These are phyloP conservation scores for Amauroascus niger DNA, from an alignment of 2,329 filamentous ascomycete genomes.

Conservation along the genomic window DNA sequence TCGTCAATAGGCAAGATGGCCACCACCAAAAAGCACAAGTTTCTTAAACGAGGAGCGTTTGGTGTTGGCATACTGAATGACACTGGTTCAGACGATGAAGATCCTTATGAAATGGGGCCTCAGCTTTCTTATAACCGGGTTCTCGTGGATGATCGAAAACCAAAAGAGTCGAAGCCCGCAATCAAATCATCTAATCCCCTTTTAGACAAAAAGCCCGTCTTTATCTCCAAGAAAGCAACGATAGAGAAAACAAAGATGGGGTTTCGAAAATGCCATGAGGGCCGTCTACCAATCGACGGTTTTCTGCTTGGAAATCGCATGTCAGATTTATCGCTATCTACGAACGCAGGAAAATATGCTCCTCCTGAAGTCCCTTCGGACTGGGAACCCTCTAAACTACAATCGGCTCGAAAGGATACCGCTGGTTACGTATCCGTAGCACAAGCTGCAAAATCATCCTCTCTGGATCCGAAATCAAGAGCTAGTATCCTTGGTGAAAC, in stretches of 20 bases:
- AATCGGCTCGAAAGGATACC: conserved; percentile 25
- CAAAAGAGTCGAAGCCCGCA: conserved; percentile 55
- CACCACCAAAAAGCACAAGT: conserved; percentile 44
- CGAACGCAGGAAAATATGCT: conserved; percentile 37
- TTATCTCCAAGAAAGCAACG: conserved; percentile 57
- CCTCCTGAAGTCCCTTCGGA: conserved; percentile 41
- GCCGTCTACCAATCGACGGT: conserved; percentile 65
- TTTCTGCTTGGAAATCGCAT: conserved; percentile 59
- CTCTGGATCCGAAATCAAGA: conserved; percentile 63
- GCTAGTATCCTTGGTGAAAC: conserved; percentile 73
- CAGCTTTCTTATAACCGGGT: conserved; percentile 72
- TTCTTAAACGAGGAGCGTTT: conserved; percentile 54
- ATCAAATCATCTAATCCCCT: conserved; percentile 53
- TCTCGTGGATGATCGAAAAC: conserved; percentile 70
- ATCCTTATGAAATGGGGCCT: conserved; percentile 85
- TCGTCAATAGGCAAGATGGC: conserved; percentile 26
- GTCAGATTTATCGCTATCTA: conserved; percentile 40
- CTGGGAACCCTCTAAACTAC: conserved; percentile 58
- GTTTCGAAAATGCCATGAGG: conserved; percentile 69
- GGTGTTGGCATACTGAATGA: conserved; percentile 87
- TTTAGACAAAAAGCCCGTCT: conserved; percentile 59
- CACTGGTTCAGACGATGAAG: conserved; percentile 87
- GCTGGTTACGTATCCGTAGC: conserved; percentile 55
- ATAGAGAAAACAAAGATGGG: conserved; percentile 38
- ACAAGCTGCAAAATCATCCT: conserved; percentile 68